Percentiles rank a stretch among this genome's conserved stretches.
Conservation (phyloP, 1,284 basidiomycete species). For the Schizophyllum commune region DNA sequence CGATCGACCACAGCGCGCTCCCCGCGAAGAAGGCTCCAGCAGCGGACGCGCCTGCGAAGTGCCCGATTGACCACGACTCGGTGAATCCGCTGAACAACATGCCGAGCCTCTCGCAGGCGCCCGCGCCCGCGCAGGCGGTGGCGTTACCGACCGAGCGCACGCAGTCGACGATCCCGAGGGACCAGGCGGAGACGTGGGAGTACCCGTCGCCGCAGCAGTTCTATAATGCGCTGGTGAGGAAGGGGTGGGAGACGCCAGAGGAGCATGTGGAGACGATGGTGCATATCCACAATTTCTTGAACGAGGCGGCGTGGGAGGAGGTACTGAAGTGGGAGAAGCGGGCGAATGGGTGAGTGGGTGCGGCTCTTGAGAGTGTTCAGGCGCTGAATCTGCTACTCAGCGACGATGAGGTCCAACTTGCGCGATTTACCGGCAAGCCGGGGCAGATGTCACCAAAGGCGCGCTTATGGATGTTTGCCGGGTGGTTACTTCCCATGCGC, state of each 20-base stretch:
- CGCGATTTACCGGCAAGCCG: slow-evolving; percentile 86
- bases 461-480: slow-evolving; percentile 76
- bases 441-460: slow-evolving; percentile 89
- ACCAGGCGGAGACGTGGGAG: slow-evolving; percentile 64
- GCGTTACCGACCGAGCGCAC: slow-evolving; percentile 72
- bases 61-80: slow-evolving; percentile 41
- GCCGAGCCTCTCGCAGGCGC: slow-evolving; percentile 71
- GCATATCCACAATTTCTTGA: slow-evolving; percentile 96
- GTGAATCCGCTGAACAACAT: slow-evolving; percentile 89
- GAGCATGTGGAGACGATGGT: slow-evolving; percentile 97
- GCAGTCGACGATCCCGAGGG: slow-evolving; percentile 82
- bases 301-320: slow-evolving; percentile 95
- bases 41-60: slow-evolving; percentile 19
- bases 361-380: no score
- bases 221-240: slow-evolving; percentile 94
- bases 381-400: slow-evolving; percentile 9
- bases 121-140: slow-evolving; percentile 47
- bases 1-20: slow-evolving; percentile 29
- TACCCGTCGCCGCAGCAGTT: slow-evolving; percentile 99
- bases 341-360: slow-evolving; percentile 41
- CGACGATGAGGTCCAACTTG: slow-evolving; percentile 58
- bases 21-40: background rate
- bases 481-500: slow-evolving; percentile 78
- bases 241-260: slow-evolving; percentile 97
- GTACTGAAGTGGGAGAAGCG: slow-evolving; percentile 90